phyloP scores from a whole-genome alignment of 2,329 filamentous ascomycete genomes.

The Hypoxylon sp. region DNA sequence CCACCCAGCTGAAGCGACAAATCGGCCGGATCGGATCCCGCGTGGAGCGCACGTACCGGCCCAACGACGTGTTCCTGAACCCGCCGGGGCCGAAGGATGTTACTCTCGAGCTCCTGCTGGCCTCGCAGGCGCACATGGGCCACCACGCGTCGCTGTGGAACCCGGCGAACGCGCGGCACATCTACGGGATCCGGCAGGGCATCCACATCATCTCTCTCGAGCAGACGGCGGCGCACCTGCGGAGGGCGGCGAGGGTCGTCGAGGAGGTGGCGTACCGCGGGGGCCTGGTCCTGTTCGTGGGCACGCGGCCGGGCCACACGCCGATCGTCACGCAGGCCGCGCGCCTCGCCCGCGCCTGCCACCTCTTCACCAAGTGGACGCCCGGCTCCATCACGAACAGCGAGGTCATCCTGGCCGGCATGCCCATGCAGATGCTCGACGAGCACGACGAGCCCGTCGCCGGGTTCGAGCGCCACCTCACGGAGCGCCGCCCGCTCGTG shows the following conservation, averaged over 20 bases:
- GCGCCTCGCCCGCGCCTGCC: conserved; percentile 78
- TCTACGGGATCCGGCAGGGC: conserved; percentile 86
- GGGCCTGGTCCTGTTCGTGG: conserved; percentile 89
- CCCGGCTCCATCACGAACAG: conserved; percentile 93
- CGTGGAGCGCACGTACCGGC: conserved; percentile 67
- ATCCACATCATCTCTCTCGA: conserved; percentile 95
- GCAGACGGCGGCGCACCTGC: conserved; percentile 84
- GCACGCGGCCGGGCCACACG: conserved; percentile 83
- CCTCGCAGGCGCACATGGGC: conserved; percentile 86
- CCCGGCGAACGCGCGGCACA: conserved; percentile 91
- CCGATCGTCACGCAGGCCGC: conserved; percentile 83
- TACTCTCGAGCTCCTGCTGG: conserved; percentile 89
- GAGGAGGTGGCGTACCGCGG: conserved; percentile 84
- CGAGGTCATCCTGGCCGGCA: conserved; percentile 81
- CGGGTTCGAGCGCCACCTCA: conserved; percentile 73
- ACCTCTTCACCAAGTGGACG: conserved; percentile 92
- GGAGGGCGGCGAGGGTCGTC: conserved; percentile 92
- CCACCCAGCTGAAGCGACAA: conserved; percentile 53
- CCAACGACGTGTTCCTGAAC: conserved; percentile 71
- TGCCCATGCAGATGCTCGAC: conserved; percentile 78
- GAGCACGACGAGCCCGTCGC: conserved; percentile 68
- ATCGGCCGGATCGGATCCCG: conserved; percentile 59
- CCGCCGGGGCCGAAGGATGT: conserved; percentile 82
- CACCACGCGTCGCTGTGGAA: conserved; percentile 95
- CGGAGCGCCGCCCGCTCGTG: conserved; percentile 71